These are phyloP conservation scores for Aspergillus eucalypticola DNA, from an alignment of 2,329 filamentous ascomycete genomes.

Conservation along the genomic window DNA sequence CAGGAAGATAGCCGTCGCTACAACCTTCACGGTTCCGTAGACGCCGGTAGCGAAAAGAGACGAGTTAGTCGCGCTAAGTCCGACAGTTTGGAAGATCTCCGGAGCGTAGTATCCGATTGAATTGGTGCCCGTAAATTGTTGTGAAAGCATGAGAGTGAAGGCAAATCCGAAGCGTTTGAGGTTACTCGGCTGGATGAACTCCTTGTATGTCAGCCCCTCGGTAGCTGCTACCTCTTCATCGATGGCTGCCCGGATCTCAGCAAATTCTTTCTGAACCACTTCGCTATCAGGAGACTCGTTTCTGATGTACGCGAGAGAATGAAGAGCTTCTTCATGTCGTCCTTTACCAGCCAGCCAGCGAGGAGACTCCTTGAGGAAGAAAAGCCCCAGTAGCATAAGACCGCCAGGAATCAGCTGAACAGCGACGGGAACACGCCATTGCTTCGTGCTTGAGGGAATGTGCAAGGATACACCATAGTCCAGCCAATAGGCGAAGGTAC, in stretches of 20 bases:
- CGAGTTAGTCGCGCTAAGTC: conserved; percentile 34
- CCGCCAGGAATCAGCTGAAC: conserved; percentile 55
- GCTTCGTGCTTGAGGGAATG: conserved; percentile 47
- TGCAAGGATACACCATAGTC: conserved; percentile 53
- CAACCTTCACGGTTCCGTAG: conserved; percentile 42
- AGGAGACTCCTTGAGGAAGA: conserved; percentile 56
- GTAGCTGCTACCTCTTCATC: conserved; percentile 44
- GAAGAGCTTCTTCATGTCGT: conserved; percentile 46
- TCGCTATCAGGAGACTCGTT: conserved; percentile 31
- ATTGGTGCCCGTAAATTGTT: conserved; percentile 45
- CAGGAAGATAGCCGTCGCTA: conserved; percentile 40
- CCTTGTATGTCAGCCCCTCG: conserved; percentile 45
- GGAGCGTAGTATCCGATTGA: conserved; percentile 43
- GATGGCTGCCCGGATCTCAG: conserved; percentile 44
- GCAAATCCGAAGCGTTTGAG: conserved; percentile 40
- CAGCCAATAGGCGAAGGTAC: conserved; percentile 55
- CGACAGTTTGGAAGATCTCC: conserved; percentile 40
- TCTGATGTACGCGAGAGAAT: conserved; percentile 40
- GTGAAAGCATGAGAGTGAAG: conserved; percentile 43
- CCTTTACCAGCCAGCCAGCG: conserved; percentile 58
- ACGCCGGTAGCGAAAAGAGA: conserved; percentile 42
- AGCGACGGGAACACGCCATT: conserved; percentile 56
- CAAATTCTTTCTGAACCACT: conserved; percentile 34
- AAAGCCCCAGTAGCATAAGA: conserved; percentile 51
- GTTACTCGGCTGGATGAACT: conserved; percentile 41